Conservation (phyloP, 2,329 filamentous ascomycete species). For the Ophiostoma quercus region DNA sequence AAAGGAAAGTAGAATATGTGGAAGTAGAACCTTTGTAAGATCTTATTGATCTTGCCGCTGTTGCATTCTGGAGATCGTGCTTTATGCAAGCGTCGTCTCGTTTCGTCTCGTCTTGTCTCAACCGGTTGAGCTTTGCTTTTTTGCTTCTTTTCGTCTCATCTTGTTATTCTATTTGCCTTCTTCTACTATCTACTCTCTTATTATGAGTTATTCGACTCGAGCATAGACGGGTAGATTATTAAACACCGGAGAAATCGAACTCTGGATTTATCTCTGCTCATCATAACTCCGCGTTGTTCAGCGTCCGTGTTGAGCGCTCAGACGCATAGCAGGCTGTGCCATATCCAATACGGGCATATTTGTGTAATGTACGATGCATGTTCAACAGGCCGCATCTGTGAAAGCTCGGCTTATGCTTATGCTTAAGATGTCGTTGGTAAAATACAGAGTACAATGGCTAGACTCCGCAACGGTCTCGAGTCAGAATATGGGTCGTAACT, state of each 20-base stretch:
- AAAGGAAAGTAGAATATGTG: neutral
- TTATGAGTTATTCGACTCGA: neutral
- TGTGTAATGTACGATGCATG: neutral
- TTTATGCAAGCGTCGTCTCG: no score
- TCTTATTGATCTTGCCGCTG: neutral
- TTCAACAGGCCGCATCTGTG: no score
- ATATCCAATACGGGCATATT: neutral
- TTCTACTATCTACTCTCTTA: neutral
- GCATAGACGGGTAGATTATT: neutral
- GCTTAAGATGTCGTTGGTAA: no score
- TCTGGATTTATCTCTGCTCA: neutral
- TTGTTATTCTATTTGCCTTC: neutral
- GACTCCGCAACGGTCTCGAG: no score
- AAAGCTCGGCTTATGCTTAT: no score
- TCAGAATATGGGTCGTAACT: neutral
- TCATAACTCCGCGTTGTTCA: neutral
- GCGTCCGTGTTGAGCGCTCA: neutral
- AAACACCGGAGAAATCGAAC: neutral
- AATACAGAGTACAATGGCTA: no score
- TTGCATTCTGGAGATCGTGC: no score
- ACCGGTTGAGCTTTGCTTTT: no score
- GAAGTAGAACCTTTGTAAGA: neutral
- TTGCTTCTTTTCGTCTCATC: neutral
- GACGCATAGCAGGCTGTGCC: neutral
- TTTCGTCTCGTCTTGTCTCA: no score